These are phyloP conservation scores for Eragrostis curvula DNA, from an alignment of 176 grass and related monocot species.

Conservation along the genomic window DNA sequence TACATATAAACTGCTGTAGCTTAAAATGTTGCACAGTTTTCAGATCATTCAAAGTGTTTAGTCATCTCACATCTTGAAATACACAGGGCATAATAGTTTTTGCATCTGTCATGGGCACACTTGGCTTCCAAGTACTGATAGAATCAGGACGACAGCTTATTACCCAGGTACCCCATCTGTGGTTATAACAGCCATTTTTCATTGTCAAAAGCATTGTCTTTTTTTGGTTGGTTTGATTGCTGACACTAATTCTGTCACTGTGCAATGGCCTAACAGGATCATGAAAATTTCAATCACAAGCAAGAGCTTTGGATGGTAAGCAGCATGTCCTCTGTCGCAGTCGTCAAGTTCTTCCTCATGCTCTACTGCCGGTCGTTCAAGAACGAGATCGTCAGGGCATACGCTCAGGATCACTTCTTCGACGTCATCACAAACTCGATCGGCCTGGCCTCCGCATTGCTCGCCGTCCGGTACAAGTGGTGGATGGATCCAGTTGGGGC, in stretches of 20 bases:
- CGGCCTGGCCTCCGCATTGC: slow-evolving; percentile 67
- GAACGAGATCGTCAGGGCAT: slow-evolving; percentile 87
- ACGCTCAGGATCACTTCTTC: slow-evolving; percentile 95
- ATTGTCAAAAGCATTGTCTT: neutral
- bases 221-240: neutral
- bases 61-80: neutral
- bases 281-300: slow-evolving; percentile 48
- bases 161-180: slow-evolving; percentile 48
- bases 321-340: slow-evolving; percentile 78
- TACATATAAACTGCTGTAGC: neutral
- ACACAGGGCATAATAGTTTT: slow-evolving; percentile 90
- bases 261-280: slow-evolving; percentile 44
- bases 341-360: slow-evolving; percentile 93
- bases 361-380: slow-evolving; percentile 87
- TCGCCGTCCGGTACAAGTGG: slow-evolving; percentile 71
- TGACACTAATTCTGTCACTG: neutral
- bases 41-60: neutral
- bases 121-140: slow-evolving; percentile 84
- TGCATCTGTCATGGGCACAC: slow-evolving; percentile 88
- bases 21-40: neutral
- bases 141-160: slow-evolving; percentile 89
- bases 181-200: neutral
- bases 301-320: slow-evolving; percentile 87
- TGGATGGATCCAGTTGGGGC: slow-evolving; percentile 94
- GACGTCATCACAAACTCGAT: slow-evolving; percentile 97